phyloP scores from a whole-genome alignment of 2,329 filamentous ascomycete genomes.

The Cladosporium colombiae region DNA sequence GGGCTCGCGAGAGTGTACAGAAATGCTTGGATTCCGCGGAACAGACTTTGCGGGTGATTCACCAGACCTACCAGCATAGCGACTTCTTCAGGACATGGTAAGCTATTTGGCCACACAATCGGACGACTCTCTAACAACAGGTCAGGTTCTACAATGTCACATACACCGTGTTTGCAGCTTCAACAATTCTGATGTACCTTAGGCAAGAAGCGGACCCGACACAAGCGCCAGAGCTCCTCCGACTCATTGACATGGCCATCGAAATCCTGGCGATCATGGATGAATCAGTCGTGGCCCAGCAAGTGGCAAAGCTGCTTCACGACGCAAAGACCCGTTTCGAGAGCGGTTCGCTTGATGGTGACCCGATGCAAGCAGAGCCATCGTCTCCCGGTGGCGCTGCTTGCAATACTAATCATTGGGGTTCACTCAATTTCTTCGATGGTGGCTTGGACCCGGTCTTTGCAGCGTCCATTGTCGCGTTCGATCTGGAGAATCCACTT shows the following conservation, averaged over 20 bases:
- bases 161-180: neutral
- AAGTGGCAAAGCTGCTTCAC: neutral
- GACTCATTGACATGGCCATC: neutral
- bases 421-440: slow-evolving; percentile 4
- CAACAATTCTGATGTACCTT: neutral
- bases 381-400: neutral
- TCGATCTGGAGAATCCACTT: slow-evolving; percentile 1
- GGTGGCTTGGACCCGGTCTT: neutral
- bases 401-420: neutral
- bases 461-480: neutral
- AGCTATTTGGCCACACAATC: neutral
- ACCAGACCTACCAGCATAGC: neutral
- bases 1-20: neutral
- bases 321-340: neutral
- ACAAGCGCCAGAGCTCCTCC: neutral
- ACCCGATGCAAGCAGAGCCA: neutral
- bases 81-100: slow-evolving; percentile 5
- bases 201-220: slow-evolving; percentile 1
- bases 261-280: neutral
- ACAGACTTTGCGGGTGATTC: neutral
- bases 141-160: slow-evolving; percentile 3
- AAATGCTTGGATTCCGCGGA: neutral
- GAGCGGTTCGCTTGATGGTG: neutral
- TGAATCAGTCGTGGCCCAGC: neutral
- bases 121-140: neutral